Conservation (phyloP, 495 filamentous ascomycete genomes). For the Wilcoxina mikolae region DNA sequence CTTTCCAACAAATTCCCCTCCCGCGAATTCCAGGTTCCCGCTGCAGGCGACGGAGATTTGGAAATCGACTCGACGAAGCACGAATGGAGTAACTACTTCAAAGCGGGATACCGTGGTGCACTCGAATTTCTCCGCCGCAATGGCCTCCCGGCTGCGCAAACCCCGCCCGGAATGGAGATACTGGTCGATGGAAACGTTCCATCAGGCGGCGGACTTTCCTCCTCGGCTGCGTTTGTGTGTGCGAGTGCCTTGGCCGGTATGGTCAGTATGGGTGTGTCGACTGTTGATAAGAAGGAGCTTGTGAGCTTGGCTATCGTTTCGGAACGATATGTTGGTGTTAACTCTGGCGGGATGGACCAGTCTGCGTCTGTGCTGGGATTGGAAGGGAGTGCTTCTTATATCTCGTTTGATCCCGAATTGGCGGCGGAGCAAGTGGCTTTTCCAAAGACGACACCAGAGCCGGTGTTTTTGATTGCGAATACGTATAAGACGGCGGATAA, state of each 20-base stretch:
- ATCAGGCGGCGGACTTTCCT: constrained; percentile 77
- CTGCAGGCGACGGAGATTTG: constrained; percentile 42
- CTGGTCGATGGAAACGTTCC: constrained; percentile 86
- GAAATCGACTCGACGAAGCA: constrained; percentile 71
- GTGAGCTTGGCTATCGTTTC: constrained; percentile 85
- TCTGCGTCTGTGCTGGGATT: constrained; percentile 88
- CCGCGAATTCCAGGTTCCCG: constrained; percentile 58
- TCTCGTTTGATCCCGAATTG: constrained; percentile 75
- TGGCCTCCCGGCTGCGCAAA: constrained; percentile 38
- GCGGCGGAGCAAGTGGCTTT: constrained; percentile 64
- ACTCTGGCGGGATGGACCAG: constrained; percentile 97
- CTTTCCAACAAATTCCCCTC: constrained; percentile 55
- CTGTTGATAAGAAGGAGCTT: constrained; percentile 75
- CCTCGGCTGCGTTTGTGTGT: constrained; percentile 87
- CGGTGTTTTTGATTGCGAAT: constrained; percentile 86
- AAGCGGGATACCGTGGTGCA: constrained; percentile 70
- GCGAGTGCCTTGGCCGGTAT: constrained; percentile 78
- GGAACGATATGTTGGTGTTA: constrained; percentile 87
- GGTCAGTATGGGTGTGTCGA: constrained; percentile 63
- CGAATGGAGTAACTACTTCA: constrained; percentile 99
- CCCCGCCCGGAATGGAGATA: constrained; percentile 68
- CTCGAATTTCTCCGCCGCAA: constrained; percentile 62
- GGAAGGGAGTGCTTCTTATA: constrained; percentile 72
- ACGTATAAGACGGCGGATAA: constrained; percentile 89
- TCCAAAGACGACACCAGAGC: constrained; percentile 63